Base-by-base conservation (phyloP, 331 rosid genomes). In the Phaseolus coccineus region DNA sequence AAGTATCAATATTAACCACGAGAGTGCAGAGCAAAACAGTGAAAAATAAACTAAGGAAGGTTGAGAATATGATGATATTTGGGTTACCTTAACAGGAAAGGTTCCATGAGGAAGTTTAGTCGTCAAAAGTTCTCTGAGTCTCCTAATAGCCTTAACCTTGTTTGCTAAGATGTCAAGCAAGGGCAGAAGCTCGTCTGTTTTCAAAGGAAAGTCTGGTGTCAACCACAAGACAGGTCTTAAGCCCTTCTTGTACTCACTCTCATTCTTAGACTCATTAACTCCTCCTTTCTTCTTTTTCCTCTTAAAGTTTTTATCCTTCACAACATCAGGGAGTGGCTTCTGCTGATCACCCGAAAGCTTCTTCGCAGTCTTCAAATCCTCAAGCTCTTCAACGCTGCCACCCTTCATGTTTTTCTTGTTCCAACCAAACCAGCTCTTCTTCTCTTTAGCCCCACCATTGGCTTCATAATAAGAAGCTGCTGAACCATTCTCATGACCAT, bases 161-260 rank as follows among this genome's bases (percentile, higher is more conserved):
- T 93, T 93, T 14, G 97, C 98, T 81, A 96, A 87, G 86, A 96
- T 96, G 86, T 96, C 99, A 61, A 96, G 93, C 69, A 96, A 59
- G 25, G 99, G 99, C 71, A 96, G 91, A 77, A 96, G 98, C 84
- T 96, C 99, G 39, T 96, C 99, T 46, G 97, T 91, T 88, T 93
- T 93, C 84, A 96, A 85, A 47, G 98, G 97, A 77, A 96, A 96
- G 81, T 96, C 98, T 2, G 89, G 96, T 55, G 99, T 96, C 91
- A 96, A 83, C 99, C 99, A 96, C 88, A 96, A 84, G 25, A 91
- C 97, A 77, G 99, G 99, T 88, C 99, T 91, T 83, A 96, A 81
- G 47, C 99, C 99, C 82, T 88, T 93, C 84, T 96, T 96, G 83
- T 90, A 96, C 82, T 96, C 99, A 3, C 98, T 93, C 86, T 96